phyloP scores from a whole-genome alignment of 306 rosid species.

The Arachis hypogaea region DNA sequence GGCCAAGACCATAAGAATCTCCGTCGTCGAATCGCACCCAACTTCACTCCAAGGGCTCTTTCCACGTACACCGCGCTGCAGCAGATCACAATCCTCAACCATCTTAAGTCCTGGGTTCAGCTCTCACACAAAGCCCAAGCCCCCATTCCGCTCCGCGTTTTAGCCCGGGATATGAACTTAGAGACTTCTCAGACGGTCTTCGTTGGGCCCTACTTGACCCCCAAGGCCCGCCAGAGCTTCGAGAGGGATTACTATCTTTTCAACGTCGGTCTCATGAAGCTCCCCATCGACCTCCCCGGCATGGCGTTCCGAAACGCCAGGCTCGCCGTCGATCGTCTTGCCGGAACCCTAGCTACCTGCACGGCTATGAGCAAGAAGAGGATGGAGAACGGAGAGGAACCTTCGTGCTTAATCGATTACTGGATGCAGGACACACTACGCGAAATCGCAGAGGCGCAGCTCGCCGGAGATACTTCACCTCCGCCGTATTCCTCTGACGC shows the following conservation, averaged over 20 bases:
- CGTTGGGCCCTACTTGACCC: slow-evolving; percentile 75
- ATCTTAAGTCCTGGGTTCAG: slow-evolving; percentile 58
- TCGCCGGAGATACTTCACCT: slow-evolving; percentile 28
- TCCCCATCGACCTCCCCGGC: slow-evolving; percentile 82
- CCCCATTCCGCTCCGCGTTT: slow-evolving; percentile 51
- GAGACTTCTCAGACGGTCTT: slow-evolving; percentile 85
- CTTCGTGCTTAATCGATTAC: slow-evolving; percentile 77
- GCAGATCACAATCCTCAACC: slow-evolving; percentile 74
- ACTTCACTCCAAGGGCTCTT: slow-evolving; percentile 79
- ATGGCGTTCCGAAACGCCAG: slow-evolving; percentile 76
- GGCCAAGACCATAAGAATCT: slow-evolving; percentile 84
- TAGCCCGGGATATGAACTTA: slow-evolving; percentile 80
- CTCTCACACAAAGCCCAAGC: neutral
- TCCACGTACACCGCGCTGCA: slow-evolving; percentile 72
- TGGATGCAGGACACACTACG: slow-evolving; percentile 80
- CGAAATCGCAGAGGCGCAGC: slow-evolving; percentile 42
- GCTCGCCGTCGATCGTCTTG: slow-evolving; percentile 70
- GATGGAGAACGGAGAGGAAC: slow-evolving; percentile 57
- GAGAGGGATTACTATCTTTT: slow-evolving; percentile 68
- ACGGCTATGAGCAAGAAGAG: slow-evolving; percentile 52
- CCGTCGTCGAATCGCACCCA: slow-evolving; percentile 88
- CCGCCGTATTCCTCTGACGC: slow-evolving; percentile 47
- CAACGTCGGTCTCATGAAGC: slow-evolving; percentile 84
- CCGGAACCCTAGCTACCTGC: slow-evolving; percentile 51
- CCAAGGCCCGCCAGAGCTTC: slow-evolving; percentile 55